A percentile compares a stretch with the other conserved stretches of the same genome.
Evolutionary conservation across 208 protist species (phyloP).

Genomic region (Trypanosoma mega): DNA sequence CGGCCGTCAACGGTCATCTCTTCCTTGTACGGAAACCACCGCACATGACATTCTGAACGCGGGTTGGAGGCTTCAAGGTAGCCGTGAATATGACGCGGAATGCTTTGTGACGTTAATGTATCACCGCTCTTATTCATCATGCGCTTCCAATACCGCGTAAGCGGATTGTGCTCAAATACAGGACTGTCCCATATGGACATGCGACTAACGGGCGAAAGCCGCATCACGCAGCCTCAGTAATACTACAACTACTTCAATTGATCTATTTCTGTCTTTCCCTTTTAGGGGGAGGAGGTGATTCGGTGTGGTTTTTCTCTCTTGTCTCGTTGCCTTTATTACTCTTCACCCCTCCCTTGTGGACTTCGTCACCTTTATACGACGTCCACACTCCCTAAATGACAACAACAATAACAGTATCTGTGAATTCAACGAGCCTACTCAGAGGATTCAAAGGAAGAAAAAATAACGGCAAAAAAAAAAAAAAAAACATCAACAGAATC

Average conservation of each 20-base stretch:
- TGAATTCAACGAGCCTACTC: too few species aligned
- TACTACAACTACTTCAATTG: too few species aligned
- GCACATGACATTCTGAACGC: constrained; percentile 62
- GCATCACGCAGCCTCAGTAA: too few species aligned
- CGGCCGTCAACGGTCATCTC: constrained; percentile 81
- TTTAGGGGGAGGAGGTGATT: too few species aligned
- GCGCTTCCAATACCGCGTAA: constrained; percentile 81
- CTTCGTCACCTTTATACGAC: too few species aligned
- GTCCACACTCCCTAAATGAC: too few species aligned
- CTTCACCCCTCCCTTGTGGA: too few species aligned
- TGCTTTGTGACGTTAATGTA: constrained; percentile 76
- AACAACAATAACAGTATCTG: too few species aligned
- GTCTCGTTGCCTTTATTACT: too few species aligned
- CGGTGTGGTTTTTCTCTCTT: too few species aligned
- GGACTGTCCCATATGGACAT: constrained; percentile 86
- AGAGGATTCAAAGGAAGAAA: not conserved
- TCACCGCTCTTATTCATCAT: constrained; percentile 77
- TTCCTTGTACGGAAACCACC: constrained; percentile 89
- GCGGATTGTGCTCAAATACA: constrained; percentile 76
- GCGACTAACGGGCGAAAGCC: constrained; percentile 18
- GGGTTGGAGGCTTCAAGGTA: constrained; percentile 73
- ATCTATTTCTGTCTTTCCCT: too few species aligned
- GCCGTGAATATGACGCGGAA: constrained; percentile 87
- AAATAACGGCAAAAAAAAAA: constrained; percentile 14
- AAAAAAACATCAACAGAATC: constrained; percentile 10